A percentile compares a stretch with the other conserved stretches of the same genome.
These are phyloP conservation scores for Colletotrichum orbiculare DNA, from an alignment of 2,329 filamentous ascomycete genomes.

Conservation along the genomic window DNA sequence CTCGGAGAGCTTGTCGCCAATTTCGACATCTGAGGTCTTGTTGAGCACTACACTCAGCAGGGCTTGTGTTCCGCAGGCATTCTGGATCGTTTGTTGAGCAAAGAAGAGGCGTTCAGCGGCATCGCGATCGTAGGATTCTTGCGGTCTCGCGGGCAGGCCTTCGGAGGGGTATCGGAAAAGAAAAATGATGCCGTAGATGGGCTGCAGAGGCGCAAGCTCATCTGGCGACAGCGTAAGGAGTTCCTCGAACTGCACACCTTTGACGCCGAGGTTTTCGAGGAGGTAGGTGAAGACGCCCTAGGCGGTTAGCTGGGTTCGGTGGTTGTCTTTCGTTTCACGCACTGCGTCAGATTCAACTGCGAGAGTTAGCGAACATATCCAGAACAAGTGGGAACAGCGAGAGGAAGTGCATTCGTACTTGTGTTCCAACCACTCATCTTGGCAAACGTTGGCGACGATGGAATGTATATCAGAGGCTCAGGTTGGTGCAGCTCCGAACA, in stretches of 20 bases:
- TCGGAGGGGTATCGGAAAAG: slow-evolving; percentile 96
- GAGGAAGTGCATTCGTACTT: slow-evolving; percentile 60
- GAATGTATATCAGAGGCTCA: no score
- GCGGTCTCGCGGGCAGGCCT: slow-evolving; percentile 57
- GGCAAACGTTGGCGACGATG: not conserved
- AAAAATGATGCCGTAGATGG: slow-evolving; percentile 96
- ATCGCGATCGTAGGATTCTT: slow-evolving; percentile 73
- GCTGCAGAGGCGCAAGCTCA: slow-evolving; percentile 75
- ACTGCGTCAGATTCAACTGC: slow-evolving; percentile 93
- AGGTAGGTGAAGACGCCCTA: slow-evolving; percentile 97
- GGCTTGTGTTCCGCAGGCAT: slow-evolving; percentile 96
- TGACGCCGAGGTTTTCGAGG: slow-evolving; percentile 89
- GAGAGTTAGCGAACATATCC: slow-evolving; percentile 1
- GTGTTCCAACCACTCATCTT: slow-evolving; percentile 93
- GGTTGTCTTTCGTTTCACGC: slow-evolving; percentile 47
- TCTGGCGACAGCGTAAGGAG: slow-evolving; percentile 88
- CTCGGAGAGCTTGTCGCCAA: slow-evolving; percentile 76
- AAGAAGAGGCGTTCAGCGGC: slow-evolving; percentile 89
- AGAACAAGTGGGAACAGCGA: slow-evolving; percentile 9
- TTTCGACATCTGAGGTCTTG: slow-evolving; percentile 75
- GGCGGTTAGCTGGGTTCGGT: slow-evolving; percentile 4
- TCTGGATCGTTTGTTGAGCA: slow-evolving; percentile 96
- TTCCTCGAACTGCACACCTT: slow-evolving; percentile 96
- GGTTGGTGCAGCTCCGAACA: no score
- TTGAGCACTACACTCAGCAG: slow-evolving; percentile 93